A percentile compares a stretch with the other conserved stretches of the same genome.
phyloP scores from a whole-genome alignment of 2,329 filamentous ascomycete genomes.

The Diplodia intermedia region DNA sequence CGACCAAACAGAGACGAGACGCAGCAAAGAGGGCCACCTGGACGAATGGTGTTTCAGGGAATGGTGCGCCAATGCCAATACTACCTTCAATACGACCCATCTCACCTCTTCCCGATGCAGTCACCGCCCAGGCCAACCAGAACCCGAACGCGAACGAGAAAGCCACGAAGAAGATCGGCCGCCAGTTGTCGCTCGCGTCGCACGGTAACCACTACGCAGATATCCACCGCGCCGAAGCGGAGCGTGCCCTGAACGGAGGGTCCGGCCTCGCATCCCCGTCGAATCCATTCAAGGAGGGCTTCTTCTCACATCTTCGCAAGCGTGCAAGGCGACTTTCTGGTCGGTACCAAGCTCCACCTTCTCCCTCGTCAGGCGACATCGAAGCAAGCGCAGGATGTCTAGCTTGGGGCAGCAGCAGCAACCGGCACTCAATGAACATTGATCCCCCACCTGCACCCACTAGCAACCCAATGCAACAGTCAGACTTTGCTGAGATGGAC shows the following conservation, averaged over 20 bases:
- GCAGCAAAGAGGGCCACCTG: constrained; percentile 88
- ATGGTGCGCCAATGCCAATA: constrained; percentile 91
- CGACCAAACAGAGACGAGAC: constrained; percentile 62
- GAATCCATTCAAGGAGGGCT: constrained; percentile 87
- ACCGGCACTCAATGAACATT: constrained; percentile 73
- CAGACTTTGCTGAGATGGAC: constrained; percentile 66
- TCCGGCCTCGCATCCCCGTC: constrained; percentile 73
- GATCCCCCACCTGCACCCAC: constrained; percentile 58
- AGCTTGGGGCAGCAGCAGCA: constrained; percentile 75
- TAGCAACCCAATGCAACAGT: constrained; percentile 49
- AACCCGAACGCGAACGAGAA: constrained; percentile 68
- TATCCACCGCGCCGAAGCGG: constrained; percentile 86
- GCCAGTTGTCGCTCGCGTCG: constrained; percentile 90
- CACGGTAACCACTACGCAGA: constrained; percentile 93
- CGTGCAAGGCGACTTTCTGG: constrained; percentile 91
- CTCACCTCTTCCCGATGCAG: constrained; percentile 92
- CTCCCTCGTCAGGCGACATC: constrained; percentile 81
- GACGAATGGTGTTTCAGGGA: constrained; percentile 78
- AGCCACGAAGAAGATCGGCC: constrained; percentile 86
- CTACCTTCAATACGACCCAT: constrained; percentile 93
- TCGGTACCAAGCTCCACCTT: constrained; percentile 81
- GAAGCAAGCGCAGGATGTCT: constrained; percentile 92
- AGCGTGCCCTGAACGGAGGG: constrained; percentile 85
- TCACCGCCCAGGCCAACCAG: constrained; percentile 84
- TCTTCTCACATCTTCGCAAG: constrained; percentile 97